Evolutionary conservation across 202 grass and related monocot genomes (phyloP), one percentile per base, ranked within the genome.

Genomic region (Carex sylvatica): DNA sequence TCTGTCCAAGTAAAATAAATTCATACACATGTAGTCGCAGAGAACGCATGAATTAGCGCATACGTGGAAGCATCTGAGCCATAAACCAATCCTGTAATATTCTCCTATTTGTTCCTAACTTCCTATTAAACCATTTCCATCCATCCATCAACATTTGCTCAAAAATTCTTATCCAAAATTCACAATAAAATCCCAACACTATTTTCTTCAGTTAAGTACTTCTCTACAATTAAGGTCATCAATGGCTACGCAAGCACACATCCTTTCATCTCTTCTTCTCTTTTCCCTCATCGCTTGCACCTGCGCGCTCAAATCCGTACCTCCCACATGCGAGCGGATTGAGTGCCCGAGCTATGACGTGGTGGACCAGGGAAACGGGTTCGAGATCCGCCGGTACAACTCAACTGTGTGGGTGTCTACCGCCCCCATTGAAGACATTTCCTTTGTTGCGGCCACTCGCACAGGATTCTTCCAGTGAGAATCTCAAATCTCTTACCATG

Each of bases 271-370:
- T 69, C 24, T 61, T 63, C 71, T 82, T 42, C 31, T 68, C 8
- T 68, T 67, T 33, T 61, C 28, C 10, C 31, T 92, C 6, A 35
- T 68, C 13, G 40, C 15, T 30, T 51, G 15, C 15, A 19, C 46
- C 8, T 15, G 20, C 4, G 60, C 63, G 28, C 62, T 35, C 0
- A 74, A 69, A 54, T 79, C 71, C 18, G 82, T 84, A 51, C 83
- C 92, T 74, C 86, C 95, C 59, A 55, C 94, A 55, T 98, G 95
- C 84, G 91, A 90, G 82, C 95, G 92, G 82, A 95, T 95, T 85
- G 95, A 98, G 87, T 98, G 95, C 89, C 95, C 95, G 20, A 79
- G 81, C 75, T 98, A 94, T 85, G 90, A 90, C 18, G 88, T 94
- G 82, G 83, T 98, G 68, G 95, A 98, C 86, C 64, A 76, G 77